Conservation (phyloP, 192 early-diverging fungal genomes). For the Gigaspora rosea region DNA sequence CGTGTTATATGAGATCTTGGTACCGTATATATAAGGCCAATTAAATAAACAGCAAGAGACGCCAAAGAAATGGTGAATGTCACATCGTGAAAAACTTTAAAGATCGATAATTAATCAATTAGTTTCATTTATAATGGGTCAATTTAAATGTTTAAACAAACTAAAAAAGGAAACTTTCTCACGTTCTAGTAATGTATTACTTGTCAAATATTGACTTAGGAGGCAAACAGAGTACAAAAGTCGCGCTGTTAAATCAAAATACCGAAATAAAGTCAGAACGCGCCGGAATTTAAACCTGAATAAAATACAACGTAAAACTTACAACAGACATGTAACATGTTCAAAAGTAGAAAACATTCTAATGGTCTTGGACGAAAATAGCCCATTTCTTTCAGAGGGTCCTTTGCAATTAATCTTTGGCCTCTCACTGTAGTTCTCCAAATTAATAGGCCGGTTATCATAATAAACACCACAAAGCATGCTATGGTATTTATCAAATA, state of each 20-base stretch:
- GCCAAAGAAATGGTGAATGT: slow-evolving; percentile 15
- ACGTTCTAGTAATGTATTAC: too few species aligned
- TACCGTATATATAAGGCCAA: slow-evolving; percentile 19
- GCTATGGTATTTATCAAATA: background rate
- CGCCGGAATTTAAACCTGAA: too few species aligned
- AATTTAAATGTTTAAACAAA: too few species aligned
- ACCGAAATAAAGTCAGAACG: background rate
- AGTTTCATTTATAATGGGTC: background rate
- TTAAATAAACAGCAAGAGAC: background rate
- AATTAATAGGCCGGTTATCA: slow-evolving; percentile 15
- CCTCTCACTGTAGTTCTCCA: slow-evolving; percentile 8
- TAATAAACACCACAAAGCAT: slow-evolving; percentile 3
- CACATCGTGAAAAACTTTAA: slow-evolving; percentile 5
- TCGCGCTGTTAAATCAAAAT: background rate
- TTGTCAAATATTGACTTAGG: too few species aligned
- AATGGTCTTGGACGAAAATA: slow-evolving; percentile 2
- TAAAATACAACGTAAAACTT: background rate
- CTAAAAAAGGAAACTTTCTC: too few species aligned
- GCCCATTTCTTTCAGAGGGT: slow-evolving; percentile 14
- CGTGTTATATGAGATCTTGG: slow-evolving; percentile 8
- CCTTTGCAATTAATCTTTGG: slow-evolving; percentile 2
- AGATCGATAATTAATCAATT: background rate
- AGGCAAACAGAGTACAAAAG: too few species aligned
- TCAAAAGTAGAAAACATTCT: slow-evolving; percentile 18
- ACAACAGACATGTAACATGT: slow-evolving; percentile 7